A percentile compares a stretch with the other conserved stretches of the same genome.
phyloP scores from a whole-genome alignment of 257 asterid genomes.

The Solanum tacnaense region DNA sequence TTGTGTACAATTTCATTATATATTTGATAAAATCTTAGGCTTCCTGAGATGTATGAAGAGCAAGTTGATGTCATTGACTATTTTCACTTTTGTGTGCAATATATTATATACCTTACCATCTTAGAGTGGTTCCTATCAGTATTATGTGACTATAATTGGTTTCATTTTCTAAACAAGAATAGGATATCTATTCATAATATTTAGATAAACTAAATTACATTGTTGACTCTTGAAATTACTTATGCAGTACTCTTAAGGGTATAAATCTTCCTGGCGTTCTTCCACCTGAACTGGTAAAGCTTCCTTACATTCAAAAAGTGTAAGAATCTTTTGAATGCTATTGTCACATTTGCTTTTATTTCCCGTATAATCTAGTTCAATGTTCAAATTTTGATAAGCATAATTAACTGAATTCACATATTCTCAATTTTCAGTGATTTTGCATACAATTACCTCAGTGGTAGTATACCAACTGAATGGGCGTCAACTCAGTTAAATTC shows the following conservation, averaged over 20 bases:
- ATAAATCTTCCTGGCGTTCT: constrained; percentile 14
- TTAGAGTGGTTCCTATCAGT: background rate
- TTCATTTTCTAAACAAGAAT: background rate
- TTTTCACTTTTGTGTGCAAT: background rate
- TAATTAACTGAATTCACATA: background rate
- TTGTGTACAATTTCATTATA: background rate
- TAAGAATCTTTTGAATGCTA: background rate
- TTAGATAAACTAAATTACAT: background rate
- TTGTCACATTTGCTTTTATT: background rate
- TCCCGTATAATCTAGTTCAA: background rate
- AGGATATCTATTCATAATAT: background rate
- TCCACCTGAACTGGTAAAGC: constrained; percentile 13
- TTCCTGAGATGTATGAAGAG: background rate
- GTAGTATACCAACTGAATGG: constrained; percentile 87
- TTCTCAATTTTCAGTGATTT: constrained; percentile 50
- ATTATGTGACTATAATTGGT: background rate
- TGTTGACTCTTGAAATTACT: background rate
- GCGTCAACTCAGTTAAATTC: constrained; percentile 37
- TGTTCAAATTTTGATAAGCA: background rate
- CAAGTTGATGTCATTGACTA: background rate
- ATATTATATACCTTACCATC: background rate
- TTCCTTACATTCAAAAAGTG: constrained; percentile 13
- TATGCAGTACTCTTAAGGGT: constrained; percentile 7
- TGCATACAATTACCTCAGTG: constrained; percentile 73
- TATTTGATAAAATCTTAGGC: background rate